Evolutionary conservation across 148 eudicot genomes (phyloP).

Genomic region (Polygonum maritimum): DNA sequence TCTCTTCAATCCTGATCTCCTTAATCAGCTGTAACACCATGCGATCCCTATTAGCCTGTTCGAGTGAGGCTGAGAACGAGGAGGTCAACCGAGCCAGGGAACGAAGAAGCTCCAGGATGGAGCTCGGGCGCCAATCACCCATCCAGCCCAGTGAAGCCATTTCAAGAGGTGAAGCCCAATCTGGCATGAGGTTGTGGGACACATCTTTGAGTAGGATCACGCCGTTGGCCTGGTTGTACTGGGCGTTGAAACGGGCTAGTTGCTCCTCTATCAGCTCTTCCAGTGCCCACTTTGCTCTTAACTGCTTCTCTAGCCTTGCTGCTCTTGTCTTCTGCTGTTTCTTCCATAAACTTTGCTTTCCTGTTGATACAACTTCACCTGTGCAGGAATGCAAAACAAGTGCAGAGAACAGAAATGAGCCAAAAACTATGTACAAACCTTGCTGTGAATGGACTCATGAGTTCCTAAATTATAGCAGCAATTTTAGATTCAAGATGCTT

Average conservation of each 20-base stretch:
- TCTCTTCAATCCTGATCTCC: conserved; percentile 76
- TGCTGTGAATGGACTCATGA: background rate
- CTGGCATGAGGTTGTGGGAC: conserved; percentile 63
- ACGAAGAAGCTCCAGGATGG: conserved; percentile 59
- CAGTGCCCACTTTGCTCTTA: conserved; percentile 54
- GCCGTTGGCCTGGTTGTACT: conserved; percentile 38
- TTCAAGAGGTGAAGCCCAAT: conserved; percentile 58
- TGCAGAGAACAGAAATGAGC: background rate
- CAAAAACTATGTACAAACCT: background rate
- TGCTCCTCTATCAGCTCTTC: conserved; percentile 70
- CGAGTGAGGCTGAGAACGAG: conserved; percentile 21
- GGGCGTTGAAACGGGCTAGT: conserved; percentile 42
- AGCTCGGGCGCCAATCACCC: conserved; percentile 91
- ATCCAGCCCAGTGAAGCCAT: conserved; percentile 63
- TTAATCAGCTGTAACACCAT: conserved; percentile 42
- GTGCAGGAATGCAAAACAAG: conserved; percentile 2
- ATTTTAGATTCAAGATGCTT: background rate
- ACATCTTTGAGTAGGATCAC: conserved; percentile 54
- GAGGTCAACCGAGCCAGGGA: conserved; percentile 28
- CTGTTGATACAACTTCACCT: conserved; percentile 37
- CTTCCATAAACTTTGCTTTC: conserved; percentile 42
- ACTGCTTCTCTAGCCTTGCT: conserved; percentile 65
- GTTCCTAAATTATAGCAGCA: background rate
- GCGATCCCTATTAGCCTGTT: conserved; percentile 31
- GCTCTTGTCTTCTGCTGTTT: conserved; percentile 57